phyloP scores from a whole-genome alignment of 2,329 filamentous ascomycete species.

The Aspergillus amoenus region DNA sequence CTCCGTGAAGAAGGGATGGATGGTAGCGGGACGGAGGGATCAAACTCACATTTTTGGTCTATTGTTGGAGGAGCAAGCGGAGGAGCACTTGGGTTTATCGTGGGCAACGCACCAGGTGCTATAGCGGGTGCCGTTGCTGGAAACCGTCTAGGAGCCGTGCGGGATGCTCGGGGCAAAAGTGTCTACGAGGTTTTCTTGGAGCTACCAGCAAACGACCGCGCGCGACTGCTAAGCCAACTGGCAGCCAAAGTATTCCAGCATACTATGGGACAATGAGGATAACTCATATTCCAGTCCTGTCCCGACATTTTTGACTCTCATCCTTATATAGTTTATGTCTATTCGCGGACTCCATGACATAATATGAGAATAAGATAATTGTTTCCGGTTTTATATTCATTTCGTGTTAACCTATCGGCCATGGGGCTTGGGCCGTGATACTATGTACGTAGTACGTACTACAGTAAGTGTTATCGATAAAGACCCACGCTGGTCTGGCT shows the following conservation, averaged over 20 bases:
- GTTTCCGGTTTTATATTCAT: too few species aligned
- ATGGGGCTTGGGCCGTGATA: background rate
- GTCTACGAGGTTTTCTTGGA: slow-evolving; percentile 90
- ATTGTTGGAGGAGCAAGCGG: slow-evolving; percentile 83
- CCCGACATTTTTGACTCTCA: background rate
- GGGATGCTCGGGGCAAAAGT: slow-evolving; percentile 90
- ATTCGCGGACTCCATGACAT: background rate
- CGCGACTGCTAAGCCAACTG: slow-evolving; percentile 76
- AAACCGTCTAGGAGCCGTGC: slow-evolving; percentile 83
- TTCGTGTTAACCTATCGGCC: too few species aligned
- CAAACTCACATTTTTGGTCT: slow-evolving; percentile 79
- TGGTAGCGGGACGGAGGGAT: slow-evolving; percentile 44
- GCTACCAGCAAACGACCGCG: slow-evolving; percentile 77
- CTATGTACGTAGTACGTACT: too few species aligned
- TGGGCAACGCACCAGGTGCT: slow-evolving; percentile 86
- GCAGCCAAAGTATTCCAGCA: slow-evolving; percentile 75
- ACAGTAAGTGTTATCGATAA: slow-evolving; percentile 29
- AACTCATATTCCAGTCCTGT: background rate
- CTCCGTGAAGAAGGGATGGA: slow-evolving; percentile 81
- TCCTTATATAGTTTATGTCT: background rate
- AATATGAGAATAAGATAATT: too few species aligned
- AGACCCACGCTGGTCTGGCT: slow-evolving; percentile 8
- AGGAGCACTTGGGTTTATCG: slow-evolving; percentile 88
- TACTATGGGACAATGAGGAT: slow-evolving; percentile 31
- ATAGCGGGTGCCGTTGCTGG: slow-evolving; percentile 89